Base-by-base conservation (phyloP, 345 rosid species). In the Combretum micranthum region DNA sequence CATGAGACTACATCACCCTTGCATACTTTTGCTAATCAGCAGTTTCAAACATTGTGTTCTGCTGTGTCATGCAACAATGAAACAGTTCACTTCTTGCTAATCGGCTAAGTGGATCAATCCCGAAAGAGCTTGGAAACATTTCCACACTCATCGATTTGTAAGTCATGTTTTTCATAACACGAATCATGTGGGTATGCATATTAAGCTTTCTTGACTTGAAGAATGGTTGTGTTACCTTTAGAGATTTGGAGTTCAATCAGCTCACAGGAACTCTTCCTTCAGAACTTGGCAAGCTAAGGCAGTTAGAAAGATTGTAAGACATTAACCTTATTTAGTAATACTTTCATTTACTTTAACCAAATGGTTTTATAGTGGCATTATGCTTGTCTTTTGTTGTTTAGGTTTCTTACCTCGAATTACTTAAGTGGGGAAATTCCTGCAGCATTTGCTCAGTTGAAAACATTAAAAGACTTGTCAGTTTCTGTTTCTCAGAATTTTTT, bases 361-460 rank as follows among this genome's bases (percentile, higher is more conserved):
- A 8, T 56, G 16, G 0, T 18, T 0, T 0, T 3, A 51, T 4
- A 49, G 68, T 64, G 39, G 1, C 17, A 4, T 37, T 37, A 5
- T 54, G 47, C 13, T 32, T 48, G 13, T n/a, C 15, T 43, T 16
- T 47, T 21, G 2, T 66, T 15, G 25, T 66, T 13, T 53, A 71
- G 75, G 57, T 15, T 32, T 4, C 42, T 71, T 2, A 52, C 49
- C 50, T 71, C 75, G 11, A 71, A 71, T 50, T 19, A 52, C 44
- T 57, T 71, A 23, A 66, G 48, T 2, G 71, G 71, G 1, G 25
- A 49, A 43, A 46, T 71, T 54, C 74, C 74, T 14, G 5, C 51
- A 12, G 37, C 62, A 26, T 56, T 69, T 42, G 69, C 59, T 12
- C 44, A 50, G 2, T 18, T 69, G 44, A 59, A 49, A 21, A n/a